These are phyloP conservation scores for Leccinum longicurvipes DNA, from an alignment of 768 basidiomycete genomes.

Conservation along the genomic window DNA sequence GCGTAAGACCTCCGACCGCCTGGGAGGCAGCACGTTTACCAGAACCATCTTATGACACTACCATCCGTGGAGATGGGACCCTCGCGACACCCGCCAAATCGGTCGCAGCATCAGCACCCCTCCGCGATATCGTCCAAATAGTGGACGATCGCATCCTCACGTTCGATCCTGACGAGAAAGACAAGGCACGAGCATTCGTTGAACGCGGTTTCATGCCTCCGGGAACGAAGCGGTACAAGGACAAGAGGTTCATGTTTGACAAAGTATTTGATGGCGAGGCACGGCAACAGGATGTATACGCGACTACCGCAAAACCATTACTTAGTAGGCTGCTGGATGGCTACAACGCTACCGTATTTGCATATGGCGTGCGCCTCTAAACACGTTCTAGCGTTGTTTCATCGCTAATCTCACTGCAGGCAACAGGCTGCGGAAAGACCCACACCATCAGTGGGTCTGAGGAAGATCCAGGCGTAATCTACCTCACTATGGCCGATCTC, in stretches of 20 bases:
- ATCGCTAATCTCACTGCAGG: conserved; percentile 47
- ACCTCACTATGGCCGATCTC: conserved; percentile 95
- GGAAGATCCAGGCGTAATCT: conserved; percentile 87
- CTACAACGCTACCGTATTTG: conserved; percentile 96
- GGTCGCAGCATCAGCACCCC: conserved; percentile 49
- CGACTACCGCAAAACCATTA: conserved; percentile 80
- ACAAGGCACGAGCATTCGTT: conserved; percentile 73
- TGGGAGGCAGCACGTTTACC: conserved; percentile 87
- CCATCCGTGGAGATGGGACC: conserved; percentile 81
- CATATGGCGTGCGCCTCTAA: conserved; percentile 79
- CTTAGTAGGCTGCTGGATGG: conserved; percentile 86
- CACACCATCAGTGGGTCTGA: conserved; percentile 97
- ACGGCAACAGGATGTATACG: conserved; percentile 84
- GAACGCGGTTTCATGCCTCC: conserved; percentile 84
- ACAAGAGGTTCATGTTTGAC: conserved; percentile 97
- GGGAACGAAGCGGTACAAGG: conserved; percentile 92
- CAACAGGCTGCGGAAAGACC: conserved; percentile 99
- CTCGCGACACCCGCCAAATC: conserved; percentile 64
- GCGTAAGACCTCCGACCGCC: conserved; percentile 82
- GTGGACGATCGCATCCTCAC: conserved; percentile 93
- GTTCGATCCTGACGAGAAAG: conserved; percentile 93
- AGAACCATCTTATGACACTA: conserved; percentile 63
- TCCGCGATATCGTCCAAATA: conserved; percentile 80
- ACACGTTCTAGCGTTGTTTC: neutral
- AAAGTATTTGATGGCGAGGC: conserved; percentile 82